Conservation (phyloP, 2,329 filamentous ascomycete genomes). For the Fusarium sp. region DNA sequence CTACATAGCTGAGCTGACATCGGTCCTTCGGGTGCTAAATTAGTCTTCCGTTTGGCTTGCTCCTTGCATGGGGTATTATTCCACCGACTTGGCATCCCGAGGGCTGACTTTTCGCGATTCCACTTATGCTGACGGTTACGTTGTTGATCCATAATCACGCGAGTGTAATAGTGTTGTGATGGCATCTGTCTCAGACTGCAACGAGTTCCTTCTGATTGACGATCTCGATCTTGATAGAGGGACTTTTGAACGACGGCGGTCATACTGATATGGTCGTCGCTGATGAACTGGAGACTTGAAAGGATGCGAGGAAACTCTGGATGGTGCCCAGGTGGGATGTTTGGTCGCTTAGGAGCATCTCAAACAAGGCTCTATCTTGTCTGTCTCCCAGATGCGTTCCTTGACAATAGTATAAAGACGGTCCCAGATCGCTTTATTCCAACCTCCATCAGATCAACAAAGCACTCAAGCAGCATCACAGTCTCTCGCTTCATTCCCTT, state of each 20-base stretch:
- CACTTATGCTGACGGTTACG: not conserved
- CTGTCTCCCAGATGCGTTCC: rapidly evolving
- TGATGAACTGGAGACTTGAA: rapidly evolving
- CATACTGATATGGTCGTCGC: rapidly evolving
- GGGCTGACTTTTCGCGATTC: rapidly evolving
- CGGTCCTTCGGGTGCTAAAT: not conserved
- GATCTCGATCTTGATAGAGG: not conserved
- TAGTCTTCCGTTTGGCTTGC: not conserved
- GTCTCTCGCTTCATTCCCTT: not conserved
- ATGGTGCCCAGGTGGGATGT: rapidly evolving
- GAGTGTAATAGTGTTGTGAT: not conserved
- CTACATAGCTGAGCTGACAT: not conserved
- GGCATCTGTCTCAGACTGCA: rapidly evolving
- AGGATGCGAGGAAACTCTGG: rapidly evolving
- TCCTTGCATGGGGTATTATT: not conserved
- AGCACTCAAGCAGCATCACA: not conserved
- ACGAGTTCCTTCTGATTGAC: rapidly evolving
- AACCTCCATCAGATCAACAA: not conserved
- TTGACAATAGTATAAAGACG: not conserved
- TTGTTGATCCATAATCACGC: not conserved
- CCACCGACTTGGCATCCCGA: not conserved
- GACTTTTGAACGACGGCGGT: rapidly evolving
- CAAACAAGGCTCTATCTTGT: not conserved
- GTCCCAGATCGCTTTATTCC: rapidly evolving
- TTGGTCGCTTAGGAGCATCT: rapidly evolving